Percentiles rank a stretch among this genome's conserved stretches.
These are phyloP conservation scores for Saccharomycopsis vini DNA, from an alignment of 805 yeast species.

Conservation along the genomic window DNA sequence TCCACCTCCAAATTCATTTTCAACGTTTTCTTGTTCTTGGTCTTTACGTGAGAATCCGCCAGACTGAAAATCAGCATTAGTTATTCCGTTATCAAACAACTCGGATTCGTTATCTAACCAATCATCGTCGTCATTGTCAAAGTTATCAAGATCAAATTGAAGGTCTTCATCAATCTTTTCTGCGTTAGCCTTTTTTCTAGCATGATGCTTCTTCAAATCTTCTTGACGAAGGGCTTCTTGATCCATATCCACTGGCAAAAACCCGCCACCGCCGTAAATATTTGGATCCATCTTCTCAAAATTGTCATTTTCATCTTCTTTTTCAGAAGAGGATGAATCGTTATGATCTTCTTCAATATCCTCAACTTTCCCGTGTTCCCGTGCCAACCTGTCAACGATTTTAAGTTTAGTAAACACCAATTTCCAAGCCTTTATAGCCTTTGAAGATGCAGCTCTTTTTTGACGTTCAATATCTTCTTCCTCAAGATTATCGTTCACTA, in stretches of 20 bases:
- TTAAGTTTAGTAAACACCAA: slow-evolving; percentile 41
- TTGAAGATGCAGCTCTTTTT: slow-evolving; percentile 35
- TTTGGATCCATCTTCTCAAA: slow-evolving; percentile 3
- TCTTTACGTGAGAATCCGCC: slow-evolving; percentile 24
- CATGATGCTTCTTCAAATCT: neutral
- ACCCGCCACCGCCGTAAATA: slow-evolving; percentile 17
- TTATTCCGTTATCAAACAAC: slow-evolving; percentile 2
- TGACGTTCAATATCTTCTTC: slow-evolving; percentile 42
- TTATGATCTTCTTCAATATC: slow-evolving; percentile 17
- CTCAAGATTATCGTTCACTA: slow-evolving; percentile 39
- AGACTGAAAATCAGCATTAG: slow-evolving; percentile 16
- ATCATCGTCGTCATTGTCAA: too few species aligned
- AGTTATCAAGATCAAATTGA: too few species aligned
- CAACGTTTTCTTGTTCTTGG: neutral
- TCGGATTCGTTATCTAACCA: too few species aligned
- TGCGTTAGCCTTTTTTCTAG: neutral
- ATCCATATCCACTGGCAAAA: slow-evolving; percentile 16
- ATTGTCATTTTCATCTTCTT: slow-evolving; percentile 20
- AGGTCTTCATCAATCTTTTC: neutral
- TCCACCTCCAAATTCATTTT: slow-evolving; percentile 2
- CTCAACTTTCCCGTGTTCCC: slow-evolving; percentile 38
- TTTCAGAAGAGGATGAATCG: slow-evolving; percentile 13
- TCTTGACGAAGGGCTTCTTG: slow-evolving; percentile 8
- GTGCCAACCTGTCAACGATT: slow-evolving; percentile 38
- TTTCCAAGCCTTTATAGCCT: slow-evolving; percentile 47